Evolutionary conservation across 257 asterid species (phyloP), one percentile per base, ranked within the genome.

Genomic region (Nicotiana tomentosiformis): DNA sequence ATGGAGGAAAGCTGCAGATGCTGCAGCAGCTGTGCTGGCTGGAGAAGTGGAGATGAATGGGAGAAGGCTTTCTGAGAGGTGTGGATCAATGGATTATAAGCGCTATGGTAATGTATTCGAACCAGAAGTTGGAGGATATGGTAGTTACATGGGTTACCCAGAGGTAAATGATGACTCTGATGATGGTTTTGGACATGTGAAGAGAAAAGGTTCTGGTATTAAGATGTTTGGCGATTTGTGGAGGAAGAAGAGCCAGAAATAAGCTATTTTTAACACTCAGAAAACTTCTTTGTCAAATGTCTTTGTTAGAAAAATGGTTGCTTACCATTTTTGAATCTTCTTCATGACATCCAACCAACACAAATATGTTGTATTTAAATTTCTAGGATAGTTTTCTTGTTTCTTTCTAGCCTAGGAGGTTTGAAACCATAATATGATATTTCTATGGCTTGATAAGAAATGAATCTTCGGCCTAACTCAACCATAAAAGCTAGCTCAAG

Each of bases 1-100:
- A 69, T 96, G 98, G 98, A 89, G 92, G 67, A 96, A 96, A 84
- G 98, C 99, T 43, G 99, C 99, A 1, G 98, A 96, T 86, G 98
- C 97, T 32, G 99, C 99, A 10, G 99, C 99, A 0, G 87, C 93
- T 1, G 88, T 96, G 7, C 84, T 96, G 60, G 95, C 97, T 0
- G 98, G 92, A 9, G 98, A 89, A 18, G 90, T 88, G 17, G 95
- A 92, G 78, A 84, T 85, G 86, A 89, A 85, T 17, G 93, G 88
- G 23, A 88, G 95, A 78, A 88, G 93, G 84, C 78, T 95, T 55
- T 93, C 98, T 0, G 96, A 94, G 84, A 90, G 99, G 86, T 93
- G 97, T 86, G 96, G 97, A 62, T 94, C 99, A 15, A 95, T 94
- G 99, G 97, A 94, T 76, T 76, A 51, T 76, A 92, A 93, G 81